Conservation (phyloP, 1,139 yeast species). For the Candida sp. region DNA sequence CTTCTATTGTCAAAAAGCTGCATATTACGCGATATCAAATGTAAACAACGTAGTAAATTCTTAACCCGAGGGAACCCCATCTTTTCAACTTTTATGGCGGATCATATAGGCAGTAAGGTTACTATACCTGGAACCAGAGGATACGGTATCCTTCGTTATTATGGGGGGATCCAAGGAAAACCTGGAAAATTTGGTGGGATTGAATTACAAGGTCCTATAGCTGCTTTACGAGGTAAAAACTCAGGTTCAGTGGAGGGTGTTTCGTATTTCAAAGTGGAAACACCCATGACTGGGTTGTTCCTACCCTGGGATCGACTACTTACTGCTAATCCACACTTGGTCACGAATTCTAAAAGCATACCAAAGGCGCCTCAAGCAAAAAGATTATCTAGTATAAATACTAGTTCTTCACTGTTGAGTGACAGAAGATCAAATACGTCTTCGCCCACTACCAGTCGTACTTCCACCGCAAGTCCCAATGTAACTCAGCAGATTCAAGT, state of each 20-base stretch:
- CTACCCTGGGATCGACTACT: conserved; percentile 64
- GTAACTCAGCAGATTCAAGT: conserved; percentile 1
- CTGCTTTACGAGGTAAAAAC: conserved; percentile 45
- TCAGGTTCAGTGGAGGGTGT: conserved; percentile 43
- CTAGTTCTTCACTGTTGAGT: neutral
- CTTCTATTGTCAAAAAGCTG: neutral
- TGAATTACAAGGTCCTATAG: conserved; percentile 65
- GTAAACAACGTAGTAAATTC: neutral
- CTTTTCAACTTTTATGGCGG: conserved; percentile 10
- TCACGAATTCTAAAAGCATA: neutral
- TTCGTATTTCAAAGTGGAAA: conserved; percentile 47
- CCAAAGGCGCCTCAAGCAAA: conserved; percentile 1
- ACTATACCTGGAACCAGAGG: conserved; percentile 45
- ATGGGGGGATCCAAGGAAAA: conserved; percentile 75
- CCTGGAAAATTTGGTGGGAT: conserved; percentile 84
- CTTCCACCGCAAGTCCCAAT: neutral
- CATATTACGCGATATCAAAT: neutral
- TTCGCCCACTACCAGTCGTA: neutral
- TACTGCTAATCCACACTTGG: conserved; percentile 29
- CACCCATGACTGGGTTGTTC: conserved; percentile 71
- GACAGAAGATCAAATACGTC: neutral
- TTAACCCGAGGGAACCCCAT: neutral
- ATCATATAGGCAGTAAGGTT: conserved; percentile 32
- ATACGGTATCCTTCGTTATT: conserved; percentile 62
- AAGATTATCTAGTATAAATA: neutral